A percentile compares a stretch with the other conserved stretches of the same genome.
Evolutionary conservation across 1,284 basidiomycete genomes (phyloP).

Genomic region (Malassezia cuniculi): DNA sequence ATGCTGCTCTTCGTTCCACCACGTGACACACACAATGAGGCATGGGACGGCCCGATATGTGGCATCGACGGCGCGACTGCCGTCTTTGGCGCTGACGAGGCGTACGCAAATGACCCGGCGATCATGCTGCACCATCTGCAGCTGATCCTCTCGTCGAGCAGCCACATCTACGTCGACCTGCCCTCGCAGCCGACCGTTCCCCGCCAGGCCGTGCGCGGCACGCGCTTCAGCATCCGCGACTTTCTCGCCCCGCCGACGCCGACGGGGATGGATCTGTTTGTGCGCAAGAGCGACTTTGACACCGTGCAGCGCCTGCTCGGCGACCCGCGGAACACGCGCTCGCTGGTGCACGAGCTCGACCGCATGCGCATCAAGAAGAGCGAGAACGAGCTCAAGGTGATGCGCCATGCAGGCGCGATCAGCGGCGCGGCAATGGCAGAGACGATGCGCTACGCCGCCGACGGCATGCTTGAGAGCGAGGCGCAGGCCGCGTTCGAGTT

Average conservation of each 20-base stretch:
- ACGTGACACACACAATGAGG: conserved; percentile 63
- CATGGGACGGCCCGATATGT: conserved; percentile 77
- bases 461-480: conserved; percentile 26
- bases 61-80: conserved; percentile 29
- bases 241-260: conserved; percentile 35
- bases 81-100: conserved; percentile 43
- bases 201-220: conserved; percentile 13
- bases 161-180: conserved; percentile 39
- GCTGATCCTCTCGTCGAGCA: conserved; percentile 19
- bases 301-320: conserved; percentile 29
- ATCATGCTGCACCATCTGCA: conserved; percentile 28
- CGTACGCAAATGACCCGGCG: conserved; percentile 25
- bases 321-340: conserved; percentile 31
- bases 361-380: conserved; percentile 30
- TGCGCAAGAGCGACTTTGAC: conserved; percentile 40
- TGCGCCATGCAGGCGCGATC: conserved; percentile 34
- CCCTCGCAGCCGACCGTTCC: conserved; percentile 27
- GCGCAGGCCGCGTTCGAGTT: conserved; percentile 39
- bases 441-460: conserved; percentile 28
- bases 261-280: conserved; percentile 30
- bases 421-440: conserved; percentile 36
- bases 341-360: conserved; percentile 31
- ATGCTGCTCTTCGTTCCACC: conserved; percentile 71
- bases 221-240: conserved; percentile 26
- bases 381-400: conserved; percentile 34